Base-by-base conservation (phyloP, 371 early-diverging fungal genomes). In the Rhizomucor pusillus region DNA sequence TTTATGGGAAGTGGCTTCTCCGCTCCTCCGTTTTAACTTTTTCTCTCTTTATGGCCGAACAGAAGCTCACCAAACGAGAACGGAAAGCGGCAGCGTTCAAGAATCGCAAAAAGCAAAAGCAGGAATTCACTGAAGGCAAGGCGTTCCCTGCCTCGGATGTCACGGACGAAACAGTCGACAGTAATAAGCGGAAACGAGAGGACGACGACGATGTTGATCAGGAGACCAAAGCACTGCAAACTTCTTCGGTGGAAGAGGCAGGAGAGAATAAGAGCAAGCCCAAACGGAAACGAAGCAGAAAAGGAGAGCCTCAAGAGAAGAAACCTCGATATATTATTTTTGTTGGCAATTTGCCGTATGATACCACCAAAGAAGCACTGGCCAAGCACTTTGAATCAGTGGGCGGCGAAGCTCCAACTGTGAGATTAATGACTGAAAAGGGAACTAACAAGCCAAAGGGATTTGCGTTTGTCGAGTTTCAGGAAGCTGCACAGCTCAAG, bases 401-500 rank as follows among this genome's bases (percentile, higher is more conserved):
- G 10, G 83, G 73, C 45, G 71, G 67, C 40, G 54, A 50, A 12
- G 77, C 85, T 33, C 66, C 71, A 11, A 81, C 86, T 0, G 77
- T 85, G 5, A 87, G 91, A 43, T 59, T 90, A 10, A 75, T 87
- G 62, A 88, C 90, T 3, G 86, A 89, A 62, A 89, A 87, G 57
- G 67, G 67, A 2, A 89, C 91, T 0, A 82, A 84, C 33, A 86
- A 87, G 57, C 82, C 84, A 56, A 87, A 88, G 56, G 91, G 91
- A 1, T 90, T 85, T 64, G 89, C 88, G 7, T 90, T 90, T 74
- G 69, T 85, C 53, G 91, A 90, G 66, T 85, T 90, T 54, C 73
- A 73, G 29, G 72, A 75, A 37, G 62, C 79, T 5, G 74, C 73
- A 23, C 66, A 79, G 41, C 65, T 87, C 54, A 77, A 74, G 62